A percentile compares a stretch with the other conserved stretches of the same genome.
These are phyloP conservation scores for Peniophora sp. DNA, from an alignment of 1,284 basidiomycete genomes.

Conservation along the genomic window DNA sequence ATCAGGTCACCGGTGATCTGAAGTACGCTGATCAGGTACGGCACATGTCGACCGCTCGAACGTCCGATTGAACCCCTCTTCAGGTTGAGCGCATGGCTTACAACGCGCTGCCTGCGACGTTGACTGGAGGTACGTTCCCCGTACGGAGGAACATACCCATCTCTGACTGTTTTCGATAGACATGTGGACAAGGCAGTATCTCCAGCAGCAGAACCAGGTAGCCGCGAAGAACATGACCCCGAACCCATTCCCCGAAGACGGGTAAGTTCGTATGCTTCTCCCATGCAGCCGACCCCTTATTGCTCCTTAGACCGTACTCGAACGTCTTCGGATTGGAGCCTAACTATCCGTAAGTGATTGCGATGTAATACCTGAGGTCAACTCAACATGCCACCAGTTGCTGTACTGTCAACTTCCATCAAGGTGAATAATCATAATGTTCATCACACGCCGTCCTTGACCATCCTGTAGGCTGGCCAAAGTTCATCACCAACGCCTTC, in stretches of 20 bases:
- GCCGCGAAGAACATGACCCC: conserved; percentile 49
- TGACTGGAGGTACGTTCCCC: conserved; percentile 34
- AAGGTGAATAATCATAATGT: neutral
- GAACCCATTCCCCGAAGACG: conserved; percentile 48
- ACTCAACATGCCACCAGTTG: conserved; percentile 26
- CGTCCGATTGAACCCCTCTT: neutral
- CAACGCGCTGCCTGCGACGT: conserved; percentile 47
- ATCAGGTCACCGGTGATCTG: conserved; percentile 48
- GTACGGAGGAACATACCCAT: neutral
- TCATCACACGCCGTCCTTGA: too few relatives aligned
- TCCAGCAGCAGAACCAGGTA: conserved; percentile 55
- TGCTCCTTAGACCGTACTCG: conserved; percentile 36
- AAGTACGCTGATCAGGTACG: conserved; percentile 47
- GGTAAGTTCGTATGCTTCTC: conserved; percentile 23
- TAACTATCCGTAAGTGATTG: conserved; percentile 23
- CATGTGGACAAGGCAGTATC: conserved; percentile 54
- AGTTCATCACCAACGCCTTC: conserved; percentile 51
- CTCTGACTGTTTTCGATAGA: conserved; percentile 20
- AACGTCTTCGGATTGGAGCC: conserved; percentile 42
- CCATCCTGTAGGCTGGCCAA: conserved; percentile 46
- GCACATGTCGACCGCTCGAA: conserved; percentile 1
- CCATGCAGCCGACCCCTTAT: neutral
- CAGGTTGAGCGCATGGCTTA: conserved; percentile 54
- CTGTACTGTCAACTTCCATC: conserved; percentile 51
- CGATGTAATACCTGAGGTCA: neutral